phyloP scores from a whole-genome alignment of 2,329 filamentous ascomycete species.

The Curvularia verruculosa region DNA sequence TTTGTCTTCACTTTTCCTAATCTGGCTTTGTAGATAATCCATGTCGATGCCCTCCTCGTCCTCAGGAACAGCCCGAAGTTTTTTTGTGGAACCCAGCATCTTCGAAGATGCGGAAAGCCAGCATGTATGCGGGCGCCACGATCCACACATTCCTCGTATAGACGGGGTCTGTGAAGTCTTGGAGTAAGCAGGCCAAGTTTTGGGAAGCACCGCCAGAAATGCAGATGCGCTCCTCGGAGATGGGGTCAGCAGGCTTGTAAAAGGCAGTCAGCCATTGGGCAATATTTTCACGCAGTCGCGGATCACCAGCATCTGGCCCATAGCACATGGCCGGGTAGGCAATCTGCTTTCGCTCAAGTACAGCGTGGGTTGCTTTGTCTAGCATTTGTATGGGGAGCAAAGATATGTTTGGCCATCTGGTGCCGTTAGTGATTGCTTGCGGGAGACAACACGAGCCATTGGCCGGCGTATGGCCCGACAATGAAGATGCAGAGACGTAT shows the following conservation, averaged over 20 bases:
- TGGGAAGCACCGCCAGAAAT: constrained; percentile 87
- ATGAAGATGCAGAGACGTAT: constrained; percentile 14
- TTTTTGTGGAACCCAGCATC: constrained; percentile 74
- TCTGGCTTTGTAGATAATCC: constrained; percentile 59
- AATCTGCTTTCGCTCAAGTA: constrained; percentile 65
- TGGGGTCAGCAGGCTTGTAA: constrained; percentile 58
- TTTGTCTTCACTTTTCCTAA: constrained; percentile 58
- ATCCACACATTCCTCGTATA: constrained; percentile 80
- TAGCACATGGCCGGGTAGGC: constrained; percentile 74
- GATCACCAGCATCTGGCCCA: constrained; percentile 72
- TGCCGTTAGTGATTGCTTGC: constrained; percentile 25
- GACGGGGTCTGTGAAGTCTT: constrained; percentile 78
- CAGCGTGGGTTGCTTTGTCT: constrained; percentile 63
- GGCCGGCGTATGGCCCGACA: constrained; percentile 23
- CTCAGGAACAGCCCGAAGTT: constrained; percentile 73
- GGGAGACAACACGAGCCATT: constrained; percentile 9
- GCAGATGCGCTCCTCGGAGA: constrained; percentile 68
- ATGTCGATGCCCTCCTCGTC: constrained; percentile 79
- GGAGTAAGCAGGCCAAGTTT: constrained; percentile 76
- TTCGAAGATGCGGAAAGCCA: constrained; percentile 84
- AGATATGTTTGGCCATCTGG: constrained; percentile 68
- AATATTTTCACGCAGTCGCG: constrained; percentile 65
- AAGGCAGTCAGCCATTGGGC: constrained; percentile 72
- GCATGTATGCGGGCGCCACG: constrained; percentile 80
- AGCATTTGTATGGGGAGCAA: constrained; percentile 72